These are phyloP conservation scores for Blastomyces gilchristii DNA, from an alignment of 2,329 filamentous ascomycete genomes.

Conservation along the genomic window DNA sequence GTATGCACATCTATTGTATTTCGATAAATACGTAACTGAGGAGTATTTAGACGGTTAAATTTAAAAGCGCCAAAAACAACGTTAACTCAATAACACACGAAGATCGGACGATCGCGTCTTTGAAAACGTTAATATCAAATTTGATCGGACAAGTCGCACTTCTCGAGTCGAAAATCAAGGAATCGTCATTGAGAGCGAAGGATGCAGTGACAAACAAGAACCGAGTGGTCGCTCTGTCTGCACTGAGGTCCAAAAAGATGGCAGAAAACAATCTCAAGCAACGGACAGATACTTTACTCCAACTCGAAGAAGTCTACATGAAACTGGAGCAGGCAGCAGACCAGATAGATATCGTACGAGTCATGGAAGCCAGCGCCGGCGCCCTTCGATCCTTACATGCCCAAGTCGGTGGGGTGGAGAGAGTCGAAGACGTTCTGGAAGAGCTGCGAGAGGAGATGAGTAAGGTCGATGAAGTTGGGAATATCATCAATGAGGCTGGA, in stretches of 20 bases:
- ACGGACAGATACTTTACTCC: slow-evolving; percentile 61
- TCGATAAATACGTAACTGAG: slow-evolving; percentile 35
- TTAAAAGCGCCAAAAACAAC: slow-evolving; percentile 48
- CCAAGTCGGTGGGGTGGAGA: slow-evolving; percentile 64
- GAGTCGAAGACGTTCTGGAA: slow-evolving; percentile 66
- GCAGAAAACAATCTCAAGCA: slow-evolving; percentile 63
- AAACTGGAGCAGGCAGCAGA: slow-evolving; percentile 78
- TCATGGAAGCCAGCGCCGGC: slow-evolving; percentile 67
- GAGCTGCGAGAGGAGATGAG: slow-evolving; percentile 68
- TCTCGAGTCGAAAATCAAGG: slow-evolving; percentile 46
- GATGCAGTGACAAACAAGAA: slow-evolving; percentile 64
- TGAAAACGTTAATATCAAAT: slow-evolving; percentile 61
- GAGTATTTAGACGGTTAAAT: slow-evolving; percentile 55
- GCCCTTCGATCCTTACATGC: slow-evolving; percentile 65
- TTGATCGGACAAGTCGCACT: slow-evolving; percentile 58
- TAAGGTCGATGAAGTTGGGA: slow-evolving; percentile 70
- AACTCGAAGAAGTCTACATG: slow-evolving; percentile 73
- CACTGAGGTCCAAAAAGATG: slow-evolving; percentile 72
- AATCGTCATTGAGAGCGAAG: slow-evolving; percentile 46
- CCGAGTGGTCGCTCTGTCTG: slow-evolving; percentile 61
- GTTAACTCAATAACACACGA: slow-evolving; percentile 56
- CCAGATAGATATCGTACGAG: slow-evolving; percentile 70
- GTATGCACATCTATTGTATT: slow-evolving; percentile 34
- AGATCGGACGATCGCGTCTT: slow-evolving; percentile 69
- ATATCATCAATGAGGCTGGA: slow-evolving; percentile 58